Evolutionary conservation across 495 filamentous ascomycete genomes (phyloP).

Genomic region (Cercophora sp.): DNA sequence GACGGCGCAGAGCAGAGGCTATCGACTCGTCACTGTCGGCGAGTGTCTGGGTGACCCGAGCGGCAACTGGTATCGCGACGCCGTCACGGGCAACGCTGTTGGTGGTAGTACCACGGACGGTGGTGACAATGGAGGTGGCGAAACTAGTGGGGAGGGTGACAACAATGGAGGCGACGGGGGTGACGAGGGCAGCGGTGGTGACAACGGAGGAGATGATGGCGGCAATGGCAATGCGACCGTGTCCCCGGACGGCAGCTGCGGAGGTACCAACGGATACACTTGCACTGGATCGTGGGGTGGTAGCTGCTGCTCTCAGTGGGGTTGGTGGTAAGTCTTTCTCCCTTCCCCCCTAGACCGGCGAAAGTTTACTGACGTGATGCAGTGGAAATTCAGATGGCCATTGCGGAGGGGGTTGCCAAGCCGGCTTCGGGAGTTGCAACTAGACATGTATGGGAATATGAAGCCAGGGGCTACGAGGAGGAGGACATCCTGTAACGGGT

Average conservation of each 20-base stretch:
- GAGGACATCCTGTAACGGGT: too few relatives aligned
- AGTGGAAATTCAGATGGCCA: too few relatives aligned
- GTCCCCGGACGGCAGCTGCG: too few relatives aligned
- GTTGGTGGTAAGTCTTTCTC: slow-evolving; percentile 4
- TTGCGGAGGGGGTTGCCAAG: too few relatives aligned
- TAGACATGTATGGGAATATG: too few relatives aligned
- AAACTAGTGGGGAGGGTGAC: background rate
- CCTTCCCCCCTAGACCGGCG: too few relatives aligned
- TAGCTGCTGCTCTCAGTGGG: background rate
- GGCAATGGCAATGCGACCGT: background rate
- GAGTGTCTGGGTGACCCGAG: slow-evolving; percentile 53
- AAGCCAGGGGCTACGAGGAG: too few relatives aligned
- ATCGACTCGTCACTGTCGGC: slow-evolving; percentile 46
- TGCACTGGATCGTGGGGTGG: background rate
- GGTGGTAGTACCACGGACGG: background rate
- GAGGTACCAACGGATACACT: too few relatives aligned
- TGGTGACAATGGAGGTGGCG: background rate
- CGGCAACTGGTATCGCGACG: slow-evolving; percentile 51
- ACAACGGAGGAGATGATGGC: background rate
- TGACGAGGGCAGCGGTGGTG: background rate
- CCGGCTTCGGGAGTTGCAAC: too few relatives aligned
- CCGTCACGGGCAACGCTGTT: background rate
- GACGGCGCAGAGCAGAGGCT: slow-evolving; percentile 11
- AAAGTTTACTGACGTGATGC: too few relatives aligned
- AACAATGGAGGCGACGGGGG: background rate